A percentile compares a stretch with the other conserved stretches of the same genome.
Evolutionary conservation across 2,329 filamentous ascomycete genomes (phyloP).

Genomic region (Chaetomiaceae sp.): DNA sequence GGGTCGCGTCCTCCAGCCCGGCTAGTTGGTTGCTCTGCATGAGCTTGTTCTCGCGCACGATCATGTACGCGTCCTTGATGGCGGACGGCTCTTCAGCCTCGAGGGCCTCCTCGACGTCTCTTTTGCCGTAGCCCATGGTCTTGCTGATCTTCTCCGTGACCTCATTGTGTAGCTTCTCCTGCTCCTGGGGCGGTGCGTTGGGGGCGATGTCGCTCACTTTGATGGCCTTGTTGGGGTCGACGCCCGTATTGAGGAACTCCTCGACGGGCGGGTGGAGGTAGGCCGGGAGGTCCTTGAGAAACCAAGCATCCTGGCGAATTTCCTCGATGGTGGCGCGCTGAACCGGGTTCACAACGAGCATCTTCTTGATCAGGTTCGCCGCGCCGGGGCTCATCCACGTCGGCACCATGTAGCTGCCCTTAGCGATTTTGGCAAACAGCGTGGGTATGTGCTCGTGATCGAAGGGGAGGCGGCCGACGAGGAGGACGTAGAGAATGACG

Average conservation of each 20-base stretch:
- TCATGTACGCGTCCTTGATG: constrained; percentile 98
- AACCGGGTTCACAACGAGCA: constrained; percentile 92
- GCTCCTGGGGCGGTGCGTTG: constrained; percentile 67
- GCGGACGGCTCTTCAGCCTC: constrained; percentile 89
- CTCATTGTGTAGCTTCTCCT: constrained; percentile 84
- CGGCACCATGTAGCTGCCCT: constrained; percentile 87
- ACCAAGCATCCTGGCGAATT: constrained; percentile 92
- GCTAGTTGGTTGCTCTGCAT: constrained; percentile 78
- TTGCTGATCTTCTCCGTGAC: constrained; percentile 95
- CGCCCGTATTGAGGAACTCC: constrained; percentile 89
- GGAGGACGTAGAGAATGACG: constrained; percentile 79
- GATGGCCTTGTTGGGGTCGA: constrained; percentile 87
- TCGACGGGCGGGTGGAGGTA: constrained; percentile 85
- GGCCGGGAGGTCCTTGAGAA: constrained; percentile 74
- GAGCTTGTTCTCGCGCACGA: constrained; percentile 93
- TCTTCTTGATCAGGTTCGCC: constrained; percentile 74
- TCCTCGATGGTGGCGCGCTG: constrained; percentile 91
- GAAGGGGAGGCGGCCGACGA: constrained; percentile 81
- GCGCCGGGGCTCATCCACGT: constrained; percentile 85
- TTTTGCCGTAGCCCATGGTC: constrained; percentile 95
- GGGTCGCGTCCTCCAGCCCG: constrained; percentile 28
- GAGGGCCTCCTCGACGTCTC: constrained; percentile 90
- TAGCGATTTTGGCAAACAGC: constrained; percentile 94
- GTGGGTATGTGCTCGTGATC: constrained; percentile 98
- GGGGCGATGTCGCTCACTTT: constrained; percentile 75